Evolutionary conservation across 192 early-diverging fungal species (phyloP).

Genomic region (Gonapodya sp.): DNA sequence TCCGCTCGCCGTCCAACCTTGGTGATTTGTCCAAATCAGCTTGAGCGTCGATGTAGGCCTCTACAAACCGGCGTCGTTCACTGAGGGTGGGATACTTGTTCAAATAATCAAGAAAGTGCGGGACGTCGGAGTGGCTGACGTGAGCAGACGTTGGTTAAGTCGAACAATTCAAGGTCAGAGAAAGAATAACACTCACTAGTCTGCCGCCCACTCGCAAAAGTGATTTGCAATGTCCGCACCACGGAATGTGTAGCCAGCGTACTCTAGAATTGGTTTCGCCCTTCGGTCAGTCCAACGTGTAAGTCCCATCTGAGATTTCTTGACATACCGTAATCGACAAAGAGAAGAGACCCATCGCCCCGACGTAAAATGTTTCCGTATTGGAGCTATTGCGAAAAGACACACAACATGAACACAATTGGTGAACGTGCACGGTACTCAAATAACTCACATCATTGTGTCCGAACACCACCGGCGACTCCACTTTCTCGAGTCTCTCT

Average conservation of each 20-base stretch:
- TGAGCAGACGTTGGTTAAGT: neutral
- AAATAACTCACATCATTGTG: slow-evolving; percentile 62
- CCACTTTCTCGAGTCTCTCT: slow-evolving; percentile 19
- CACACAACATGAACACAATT: neutral
- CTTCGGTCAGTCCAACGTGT: too few relatives aligned
- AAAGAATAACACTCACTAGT: slow-evolving; percentile 35
- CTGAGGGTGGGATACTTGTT: slow-evolving; percentile 41
- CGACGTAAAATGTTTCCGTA: slow-evolving; percentile 81
- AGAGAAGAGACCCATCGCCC: slow-evolving; percentile 40
- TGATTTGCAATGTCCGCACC: slow-evolving; percentile 77
- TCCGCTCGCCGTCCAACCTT: slow-evolving; percentile 17
- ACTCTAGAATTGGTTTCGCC: too few relatives aligned
- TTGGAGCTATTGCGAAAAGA: slow-evolving; percentile 42
- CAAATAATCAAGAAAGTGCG: slow-evolving; percentile 27
- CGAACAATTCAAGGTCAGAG: neutral
- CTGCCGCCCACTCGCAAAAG: slow-evolving; percentile 75
- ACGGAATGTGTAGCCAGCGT: slow-evolving; percentile 68
- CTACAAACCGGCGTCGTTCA: slow-evolving; percentile 49
- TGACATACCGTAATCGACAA: slow-evolving; percentile 60
- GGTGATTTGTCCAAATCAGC: neutral
- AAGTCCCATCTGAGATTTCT: too few relatives aligned
- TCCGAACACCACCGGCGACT: slow-evolving; percentile 71
- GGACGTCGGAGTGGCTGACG: slow-evolving; percentile 31
- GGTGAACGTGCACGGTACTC: neutral
- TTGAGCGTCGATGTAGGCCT: slow-evolving; percentile 34